Evolutionary conservation across 306 rosid species (phyloP), one percentile per base, ranked within the genome.

Genomic region (Glycine tomentella): DNA sequence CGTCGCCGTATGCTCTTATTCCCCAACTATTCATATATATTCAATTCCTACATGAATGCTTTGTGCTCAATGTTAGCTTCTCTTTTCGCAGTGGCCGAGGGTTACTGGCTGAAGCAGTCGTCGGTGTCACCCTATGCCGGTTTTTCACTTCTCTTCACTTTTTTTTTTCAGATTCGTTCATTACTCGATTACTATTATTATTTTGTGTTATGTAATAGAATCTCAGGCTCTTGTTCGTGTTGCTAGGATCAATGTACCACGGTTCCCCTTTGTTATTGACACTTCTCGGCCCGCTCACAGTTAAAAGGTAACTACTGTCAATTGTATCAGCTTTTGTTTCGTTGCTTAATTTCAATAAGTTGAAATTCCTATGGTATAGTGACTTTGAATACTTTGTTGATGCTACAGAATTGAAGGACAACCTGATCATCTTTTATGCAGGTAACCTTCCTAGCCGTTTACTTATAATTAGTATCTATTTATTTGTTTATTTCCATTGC

Each of bases 91-190:
- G 98, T 94, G 75, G 93, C 98, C 2, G 97, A 94, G 87, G 98
- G 97, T 69, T 91, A 91, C 86, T 94, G 97, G 97, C 75, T 94
- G 89, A 94, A 88, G 85, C 97, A 90, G 63, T 91, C 91, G 34
- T 92, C 98, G 36, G 73, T 91, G 90, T 92, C 97, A 69, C 98
- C 97, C 33, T 94, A 92, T 49, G 91, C 97, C 33, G 96, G 98
- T 92, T 78, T 50, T 20, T 63, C 9, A 11, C 67, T 42, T 81
- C 49, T 46, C 9, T 16, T 65, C 33, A 16, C 61, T n/a, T n/a
- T 9, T 33, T 3, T 7, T 40, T 11, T 1, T 45, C 5, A 42
- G 13, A 14, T 59, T 17, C 3, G 3, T 20, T 13, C n/a, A 17
- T 34, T 53, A 8, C 61, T 58, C 69, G 9, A 6, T 14, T 33